A percentile compares a stretch with the other conserved stretches of the same genome.
phyloP scores from a whole-genome alignment of 1,139 yeast genomes.

The Yamadazyma aaseri region DNA sequence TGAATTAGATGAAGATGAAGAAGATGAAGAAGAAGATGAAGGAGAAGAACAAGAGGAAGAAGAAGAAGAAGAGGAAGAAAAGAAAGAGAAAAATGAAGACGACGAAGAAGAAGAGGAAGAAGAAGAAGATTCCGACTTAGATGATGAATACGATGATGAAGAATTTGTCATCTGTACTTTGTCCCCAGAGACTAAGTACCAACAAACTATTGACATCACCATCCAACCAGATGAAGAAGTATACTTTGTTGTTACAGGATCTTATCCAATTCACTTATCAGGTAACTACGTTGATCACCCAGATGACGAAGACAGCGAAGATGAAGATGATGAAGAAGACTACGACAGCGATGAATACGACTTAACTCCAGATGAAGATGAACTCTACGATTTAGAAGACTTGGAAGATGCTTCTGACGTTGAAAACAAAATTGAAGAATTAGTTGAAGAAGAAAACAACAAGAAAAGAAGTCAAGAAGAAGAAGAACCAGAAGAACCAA shows the following conservation, averaged over 20 bases:
- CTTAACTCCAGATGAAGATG: slow-evolving; percentile 91
- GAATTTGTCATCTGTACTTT: slow-evolving; percentile 87
- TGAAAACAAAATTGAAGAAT: slow-evolving; percentile 57
- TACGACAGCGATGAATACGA: slow-evolving; percentile 75
- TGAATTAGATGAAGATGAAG: slow-evolving; percentile 52
- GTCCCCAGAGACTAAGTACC: slow-evolving; percentile 81
- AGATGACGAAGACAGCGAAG: slow-evolving; percentile 65
- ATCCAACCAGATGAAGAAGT: slow-evolving; percentile 94
- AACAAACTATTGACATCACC: slow-evolving; percentile 87
- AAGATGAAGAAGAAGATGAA: slow-evolving; percentile 44
- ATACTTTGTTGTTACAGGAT: slow-evolving; percentile 91
- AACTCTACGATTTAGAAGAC: slow-evolving; percentile 64
- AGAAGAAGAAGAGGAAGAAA: slow-evolving; percentile 23
- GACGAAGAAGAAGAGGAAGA: slow-evolving; percentile 52
- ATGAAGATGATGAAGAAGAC: slow-evolving; percentile 50
- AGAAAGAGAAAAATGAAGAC: slow-evolving; percentile 32
- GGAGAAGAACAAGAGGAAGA: slow-evolving; percentile 25
- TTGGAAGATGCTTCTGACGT: slow-evolving; percentile 58
- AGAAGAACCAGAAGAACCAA: slow-evolving; percentile 21
- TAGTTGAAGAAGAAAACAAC: slow-evolving; percentile 56
- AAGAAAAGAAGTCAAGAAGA: slow-evolving; percentile 26
- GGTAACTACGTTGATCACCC: slow-evolving; percentile 98
- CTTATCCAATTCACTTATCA: slow-evolving; percentile 85
- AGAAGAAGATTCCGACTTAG: slow-evolving; percentile 57
- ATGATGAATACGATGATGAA: slow-evolving; percentile 58